A percentile compares a stretch with the other conserved stretches of the same genome.
phyloP scores from a whole-genome alignment of 2,329 filamentous ascomycete genomes.

The Fusarium pseudoanthophilum region DNA sequence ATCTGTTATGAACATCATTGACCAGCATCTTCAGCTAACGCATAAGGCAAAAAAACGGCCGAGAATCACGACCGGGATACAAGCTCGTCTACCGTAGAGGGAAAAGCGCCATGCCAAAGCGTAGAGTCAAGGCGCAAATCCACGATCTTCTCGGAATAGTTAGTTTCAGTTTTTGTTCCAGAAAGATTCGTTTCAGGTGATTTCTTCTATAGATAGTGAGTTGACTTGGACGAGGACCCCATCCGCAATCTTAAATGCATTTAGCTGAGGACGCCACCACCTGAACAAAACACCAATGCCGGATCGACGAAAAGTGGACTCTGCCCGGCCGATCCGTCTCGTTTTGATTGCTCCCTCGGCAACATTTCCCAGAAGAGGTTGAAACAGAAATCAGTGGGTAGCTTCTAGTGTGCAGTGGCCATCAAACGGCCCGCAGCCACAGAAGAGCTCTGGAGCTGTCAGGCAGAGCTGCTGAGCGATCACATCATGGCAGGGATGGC shows the following conservation, averaged over 20 bases:
- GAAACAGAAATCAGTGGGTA: conserved; percentile 2
- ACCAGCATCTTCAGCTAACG: conserved; percentile 12
- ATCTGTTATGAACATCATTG: not conserved
- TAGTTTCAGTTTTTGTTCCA: conserved; percentile 26
- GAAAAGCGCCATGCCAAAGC: not conserved
- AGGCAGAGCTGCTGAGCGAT: not conserved
- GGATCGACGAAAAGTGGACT: conserved; percentile 19
- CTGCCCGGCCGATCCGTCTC: conserved; percentile 17
- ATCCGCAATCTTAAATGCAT: conserved; percentile 24
- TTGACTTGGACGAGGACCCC: not conserved
- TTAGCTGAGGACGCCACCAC: conserved; percentile 5
- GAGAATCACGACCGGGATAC: not conserved
- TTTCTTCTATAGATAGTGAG: conserved; percentile 1
- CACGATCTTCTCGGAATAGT: conserved; percentile 9
- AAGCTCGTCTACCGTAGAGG: not conserved
- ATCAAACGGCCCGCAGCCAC: conserved; percentile 15
- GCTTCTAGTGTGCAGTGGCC: not conserved
- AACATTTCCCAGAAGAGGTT: conserved; percentile 4
- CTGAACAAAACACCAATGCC: conserved; percentile 18
- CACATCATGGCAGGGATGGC: conserved; percentile 10
- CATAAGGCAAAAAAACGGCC: not conserved
- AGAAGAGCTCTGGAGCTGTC: not conserved
- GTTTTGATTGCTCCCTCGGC: conserved; percentile 20
- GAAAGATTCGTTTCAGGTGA: conserved; percentile 30
- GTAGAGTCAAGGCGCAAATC: conserved; percentile 7